A percentile compares a stretch with the other conserved stretches of the same genome.
Evolutionary conservation across 768 basidiomycete genomes (phyloP).

Genomic region (Roridomyces roridus): DNA sequence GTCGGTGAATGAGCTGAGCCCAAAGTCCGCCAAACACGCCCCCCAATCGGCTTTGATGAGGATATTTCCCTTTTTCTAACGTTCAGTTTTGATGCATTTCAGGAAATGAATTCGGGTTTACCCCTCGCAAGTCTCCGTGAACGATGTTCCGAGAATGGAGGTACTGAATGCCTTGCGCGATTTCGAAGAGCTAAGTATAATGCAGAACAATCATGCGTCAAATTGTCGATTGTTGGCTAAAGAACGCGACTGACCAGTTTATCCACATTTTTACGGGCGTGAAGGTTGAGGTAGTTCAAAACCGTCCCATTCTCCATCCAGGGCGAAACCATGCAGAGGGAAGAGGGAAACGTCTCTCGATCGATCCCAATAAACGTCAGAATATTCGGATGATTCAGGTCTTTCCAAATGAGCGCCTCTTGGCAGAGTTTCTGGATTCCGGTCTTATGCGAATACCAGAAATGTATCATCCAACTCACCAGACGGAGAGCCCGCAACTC

Average conservation of each 20-base stretch:
- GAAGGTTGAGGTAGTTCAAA: constrained; percentile 24
- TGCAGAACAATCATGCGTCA: no score
- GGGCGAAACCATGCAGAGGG: constrained; percentile 36
- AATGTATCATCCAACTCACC: not conserved
- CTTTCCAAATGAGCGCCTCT: constrained; percentile 37
- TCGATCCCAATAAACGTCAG: constrained; percentile 38
- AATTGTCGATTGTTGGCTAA: no score
- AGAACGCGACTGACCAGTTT: constrained; percentile 13
- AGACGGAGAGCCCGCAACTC: not conserved
- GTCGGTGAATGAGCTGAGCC: constrained; percentile 36
- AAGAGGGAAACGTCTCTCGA: constrained; percentile 28
- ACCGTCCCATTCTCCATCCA: constrained; percentile 37
- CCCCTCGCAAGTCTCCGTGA: constrained; percentile 30
- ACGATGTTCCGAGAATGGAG: constrained; percentile 28
- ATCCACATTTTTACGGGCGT: constrained; percentile 27
- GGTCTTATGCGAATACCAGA: not conserved
- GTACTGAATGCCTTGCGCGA: constrained; percentile 30
- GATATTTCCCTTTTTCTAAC: constrained; percentile 44
- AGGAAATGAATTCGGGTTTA: not conserved
- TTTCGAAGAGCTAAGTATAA: constrained; percentile 20
- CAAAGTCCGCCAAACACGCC: constrained; percentile 42
- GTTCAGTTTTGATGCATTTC: no score
- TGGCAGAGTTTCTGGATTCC: constrained; percentile 32
- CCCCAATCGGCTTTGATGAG: constrained; percentile 36
- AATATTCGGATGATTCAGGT: constrained; percentile 34